Percentiles rank a stretch among this genome's conserved stretches.
Evolutionary conservation across 2,329 filamentous ascomycete genomes (phyloP).

Genomic region (Verticillium isaacii): DNA sequence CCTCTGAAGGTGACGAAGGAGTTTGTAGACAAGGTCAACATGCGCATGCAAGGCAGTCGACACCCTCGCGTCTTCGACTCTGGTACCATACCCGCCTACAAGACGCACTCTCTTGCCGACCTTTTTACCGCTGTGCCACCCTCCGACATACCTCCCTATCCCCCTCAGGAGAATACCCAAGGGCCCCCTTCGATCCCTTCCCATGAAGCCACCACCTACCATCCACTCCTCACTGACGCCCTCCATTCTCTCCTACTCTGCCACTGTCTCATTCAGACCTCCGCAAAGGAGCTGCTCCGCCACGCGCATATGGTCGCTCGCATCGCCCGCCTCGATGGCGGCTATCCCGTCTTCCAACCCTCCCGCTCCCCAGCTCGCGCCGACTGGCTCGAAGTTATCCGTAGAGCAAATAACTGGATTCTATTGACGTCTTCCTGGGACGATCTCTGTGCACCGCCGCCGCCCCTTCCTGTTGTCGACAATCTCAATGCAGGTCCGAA

Average conservation of each 20-base stretch:
- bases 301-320: conserved; percentile 80
- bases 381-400: conserved; percentile 76
- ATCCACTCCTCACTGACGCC: conserved; percentile 74
- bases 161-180: conserved; percentile 36
- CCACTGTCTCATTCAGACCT: conserved; percentile 76
- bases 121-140: conserved; percentile 70
- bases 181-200: conserved; percentile 27
- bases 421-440: conserved; percentile 64
- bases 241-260: conserved; percentile 74
- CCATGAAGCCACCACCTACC: conserved; percentile 68
- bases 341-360: conserved; percentile 75
- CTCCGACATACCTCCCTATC: conserved; percentile 62
- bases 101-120: conserved; percentile 44
- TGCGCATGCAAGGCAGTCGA: conserved; percentile 43
- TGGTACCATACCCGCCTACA: conserved; percentile 24
- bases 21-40: conserved; percentile 52
- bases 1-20: conserved; percentile 55
- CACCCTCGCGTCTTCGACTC: conserved; percentile 24
- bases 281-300: conserved; percentile 69
- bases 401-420: conserved; percentile 65
- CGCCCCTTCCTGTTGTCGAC: conserved; percentile 28
- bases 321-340: conserved; percentile 67
- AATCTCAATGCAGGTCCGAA: conserved; percentile 13
- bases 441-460: conserved; percentile 57
- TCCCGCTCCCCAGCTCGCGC: conserved; percentile 66